Evolutionary conservation across 768 basidiomycete species (phyloP), one percentile per base, ranked within the genome.

Genomic region (Grammothele lineata): DNA sequence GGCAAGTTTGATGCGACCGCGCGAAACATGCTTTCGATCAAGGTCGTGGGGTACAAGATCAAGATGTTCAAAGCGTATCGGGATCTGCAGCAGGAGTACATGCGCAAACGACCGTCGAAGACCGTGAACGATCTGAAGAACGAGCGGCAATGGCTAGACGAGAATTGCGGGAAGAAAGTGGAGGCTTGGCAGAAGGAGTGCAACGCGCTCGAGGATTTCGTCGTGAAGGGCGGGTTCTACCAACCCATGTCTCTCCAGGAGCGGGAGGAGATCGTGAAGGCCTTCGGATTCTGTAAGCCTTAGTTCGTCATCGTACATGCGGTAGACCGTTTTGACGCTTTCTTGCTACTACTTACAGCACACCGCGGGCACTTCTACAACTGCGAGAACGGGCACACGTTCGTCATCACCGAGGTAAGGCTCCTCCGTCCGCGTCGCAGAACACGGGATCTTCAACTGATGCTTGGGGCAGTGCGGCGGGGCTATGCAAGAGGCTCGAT

Each of bases 351-450:
- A n/a, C n/a, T n/a, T 30, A 3, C 36, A 64, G 61, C 57, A 2
- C 60, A 61, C 27, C 43, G 57, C 3, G 65, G 65, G 32, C 64
- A 66, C 39, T 65, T 61, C 48, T 66, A 63, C 53, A 66, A 60
- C 17, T 68, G 66, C 45, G 55, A 57, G 45, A 83, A 83, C 40
- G 83, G 83, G 0, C 83, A 85, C 53, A 68, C 74, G 0, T 85
- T 78, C 45, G 75, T 80, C 2, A 83, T 85, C 26, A 63, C 59
- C 0, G 75, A 83, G 59, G 79, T 83, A 47, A 23, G 67, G 54
- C 10, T 23, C 6, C 30, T 10, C 17, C 12, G 30, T 45, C 6
- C 15, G 1, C 10, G 18, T 33, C 40, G 5, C 35, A 2, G 12
- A 27, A 19, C 25, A 6, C 17, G 7, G 12, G 6, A 12, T n/a